Percentiles rank a stretch among this genome's conserved stretches.
Evolutionary conservation across 352 stramenopile genomes (phyloP).

Genomic region (Phytophthora tentaculata): DNA sequence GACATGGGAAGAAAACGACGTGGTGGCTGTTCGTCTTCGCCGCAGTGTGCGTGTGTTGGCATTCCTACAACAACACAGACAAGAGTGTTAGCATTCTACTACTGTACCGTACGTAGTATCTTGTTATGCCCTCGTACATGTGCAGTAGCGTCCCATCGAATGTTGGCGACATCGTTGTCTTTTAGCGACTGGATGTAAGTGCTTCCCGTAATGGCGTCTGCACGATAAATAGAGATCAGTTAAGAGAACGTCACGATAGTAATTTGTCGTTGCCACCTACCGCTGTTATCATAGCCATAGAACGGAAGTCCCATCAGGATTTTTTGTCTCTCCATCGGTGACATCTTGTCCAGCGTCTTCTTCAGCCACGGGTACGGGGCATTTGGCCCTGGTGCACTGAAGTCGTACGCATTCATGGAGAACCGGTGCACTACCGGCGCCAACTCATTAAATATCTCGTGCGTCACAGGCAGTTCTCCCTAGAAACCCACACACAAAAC

Average conservation of each 20-base stretch:
- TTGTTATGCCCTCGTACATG: constrained; percentile 39
- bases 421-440: constrained; percentile 76
- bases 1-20: constrained; percentile 78
- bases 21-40: constrained; percentile 36
- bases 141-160: constrained; percentile 55
- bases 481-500: constrained; percentile 22
- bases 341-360: constrained; percentile 59
- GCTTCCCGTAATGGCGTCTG: constrained; percentile 53
- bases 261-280: constrained; percentile 20
- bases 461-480: constrained; percentile 58
- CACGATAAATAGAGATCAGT: not conserved
- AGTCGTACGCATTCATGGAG: constrained; percentile 87
- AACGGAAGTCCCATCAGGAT: constrained; percentile 81
- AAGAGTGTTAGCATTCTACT: no score
- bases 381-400: constrained; percentile 64
- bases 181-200: constrained; percentile 50
- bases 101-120: no score
- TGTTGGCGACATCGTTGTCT: constrained; percentile 46
- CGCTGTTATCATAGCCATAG: constrained; percentile 83
- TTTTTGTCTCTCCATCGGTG: constrained; percentile 49
- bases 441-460: constrained; percentile 62
- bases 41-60: constrained; percentile 56
- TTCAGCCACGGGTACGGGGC: constrained; percentile 74
- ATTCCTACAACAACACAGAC: constrained; percentile 68
- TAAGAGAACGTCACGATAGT: not conserved